Percentiles rank a stretch among this genome's conserved stretches.
Evolutionary conservation across 345 rosid genomes (phyloP).

Genomic region (Trapa bicornis): DNA sequence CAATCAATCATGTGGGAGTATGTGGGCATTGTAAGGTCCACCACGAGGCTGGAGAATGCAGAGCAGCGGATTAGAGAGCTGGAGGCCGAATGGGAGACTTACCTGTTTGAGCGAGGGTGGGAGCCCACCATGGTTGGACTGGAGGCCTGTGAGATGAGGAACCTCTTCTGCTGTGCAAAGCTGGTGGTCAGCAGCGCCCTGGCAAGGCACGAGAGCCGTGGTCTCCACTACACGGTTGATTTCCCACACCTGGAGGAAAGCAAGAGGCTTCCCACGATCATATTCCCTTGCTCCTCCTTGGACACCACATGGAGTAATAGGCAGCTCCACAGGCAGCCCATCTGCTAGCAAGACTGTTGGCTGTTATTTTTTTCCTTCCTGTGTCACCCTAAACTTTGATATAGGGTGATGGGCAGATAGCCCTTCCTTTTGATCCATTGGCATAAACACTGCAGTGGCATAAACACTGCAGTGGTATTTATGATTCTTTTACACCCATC

Average conservation of each 20-base stretch:
- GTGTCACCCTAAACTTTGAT: not conserved
- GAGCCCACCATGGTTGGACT: conserved; percentile 66
- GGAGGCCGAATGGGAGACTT: conserved; percentile 71
- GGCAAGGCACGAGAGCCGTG: conserved; percentile 88
- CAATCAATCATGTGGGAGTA: conserved; percentile 84
- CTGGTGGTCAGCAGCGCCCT: conserved; percentile 85
- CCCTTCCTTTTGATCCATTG: not conserved
- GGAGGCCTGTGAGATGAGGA: conserved; percentile 94
- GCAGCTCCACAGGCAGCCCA: conserved; percentile 41
- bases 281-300: conserved; percentile 48
- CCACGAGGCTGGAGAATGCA: conserved; percentile 48
- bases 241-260: conserved; percentile 81
- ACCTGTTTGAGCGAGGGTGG: conserved; percentile 76
- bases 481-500: conserved; percentile 1
- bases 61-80: conserved; percentile 43
- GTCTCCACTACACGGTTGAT: conserved; percentile 82
- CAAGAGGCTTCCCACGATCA: conserved; percentile 74
- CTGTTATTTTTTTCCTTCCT: not conserved
- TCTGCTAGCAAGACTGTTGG: conserved; percentile 8
- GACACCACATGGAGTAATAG: conserved; percentile 79
- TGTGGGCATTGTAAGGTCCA: conserved; percentile 84
- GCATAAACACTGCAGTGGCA: not conserved
- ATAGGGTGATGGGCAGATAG: not conserved
- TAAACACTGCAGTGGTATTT: not conserved
- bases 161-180: conserved; percentile 87